Evolutionary conservation across 2,329 filamentous ascomycete genomes (phyloP).

Genomic region (Ophiostoma tasmaniense): DNA sequence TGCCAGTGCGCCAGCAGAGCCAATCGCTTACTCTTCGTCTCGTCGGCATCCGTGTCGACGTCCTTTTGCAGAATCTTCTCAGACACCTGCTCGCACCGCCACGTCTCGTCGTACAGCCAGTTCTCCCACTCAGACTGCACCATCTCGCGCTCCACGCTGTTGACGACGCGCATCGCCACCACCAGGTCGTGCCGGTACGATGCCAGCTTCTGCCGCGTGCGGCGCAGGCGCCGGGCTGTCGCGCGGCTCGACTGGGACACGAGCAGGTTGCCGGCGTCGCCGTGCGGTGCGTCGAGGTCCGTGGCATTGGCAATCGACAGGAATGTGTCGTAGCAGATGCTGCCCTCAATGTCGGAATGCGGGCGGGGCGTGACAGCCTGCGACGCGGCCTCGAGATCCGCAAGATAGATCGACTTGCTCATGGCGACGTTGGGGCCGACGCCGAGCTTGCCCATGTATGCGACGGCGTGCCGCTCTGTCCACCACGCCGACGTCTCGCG

Average conservation of each 20-base stretch:
- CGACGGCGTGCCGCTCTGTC: slow-evolving; percentile 69
- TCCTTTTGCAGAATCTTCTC: slow-evolving; percentile 31
- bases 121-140: slow-evolving; percentile 85
- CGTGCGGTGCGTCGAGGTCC: slow-evolving; percentile 49
- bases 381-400: slow-evolving; percentile 63
- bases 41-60: slow-evolving; percentile 14
- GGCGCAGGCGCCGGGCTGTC: slow-evolving; percentile 58
- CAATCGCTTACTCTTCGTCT: slow-evolving; percentile 24
- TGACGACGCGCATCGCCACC: slow-evolving; percentile 83
- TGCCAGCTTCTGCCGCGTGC: slow-evolving; percentile 75
- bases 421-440: slow-evolving; percentile 71
- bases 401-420: slow-evolving; percentile 76
- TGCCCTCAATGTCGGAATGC: neutral
- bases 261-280: slow-evolving; percentile 42
- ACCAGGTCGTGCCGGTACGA: slow-evolving; percentile 81
- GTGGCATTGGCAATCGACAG: slow-evolving; percentile 48
- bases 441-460: slow-evolving; percentile 74
- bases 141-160: slow-evolving; percentile 80
- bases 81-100: slow-evolving; percentile 59
- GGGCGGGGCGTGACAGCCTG: slow-evolving; percentile 22
- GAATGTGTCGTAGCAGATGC: slow-evolving; percentile 46
- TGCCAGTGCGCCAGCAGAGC: slow-evolving; percentile 41
- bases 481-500: slow-evolving; percentile 72
- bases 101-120: slow-evolving; percentile 75
- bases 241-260: slow-evolving; percentile 41